phyloP scores from a whole-genome alignment of 2,329 filamentous ascomycete genomes.

The Plectosphaerella plurivora region DNA sequence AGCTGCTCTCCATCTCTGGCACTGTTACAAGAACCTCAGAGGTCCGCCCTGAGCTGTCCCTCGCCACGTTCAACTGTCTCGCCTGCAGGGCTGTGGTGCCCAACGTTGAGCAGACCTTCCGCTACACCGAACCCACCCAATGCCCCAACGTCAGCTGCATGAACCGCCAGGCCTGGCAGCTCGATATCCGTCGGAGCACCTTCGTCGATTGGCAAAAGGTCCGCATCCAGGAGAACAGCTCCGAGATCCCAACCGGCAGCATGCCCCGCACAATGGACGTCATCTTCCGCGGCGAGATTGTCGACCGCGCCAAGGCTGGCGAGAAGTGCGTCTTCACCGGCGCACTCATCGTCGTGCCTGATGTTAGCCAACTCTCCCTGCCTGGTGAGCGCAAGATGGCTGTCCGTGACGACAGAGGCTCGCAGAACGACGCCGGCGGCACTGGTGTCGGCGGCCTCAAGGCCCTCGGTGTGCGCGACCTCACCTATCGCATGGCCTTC shows the following conservation, averaged over 20 bases:
- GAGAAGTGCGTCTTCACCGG: slow-evolving; percentile 99
- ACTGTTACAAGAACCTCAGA: slow-evolving; percentile 97
- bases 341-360: slow-evolving; percentile 91
- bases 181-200: slow-evolving; percentile 95
- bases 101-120: slow-evolving; percentile 95
- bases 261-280: slow-evolving; percentile 99
- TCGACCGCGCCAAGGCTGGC: slow-evolving; percentile 93
- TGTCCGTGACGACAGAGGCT: slow-evolving; percentile 74
- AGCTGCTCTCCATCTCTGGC: slow-evolving; percentile 90
- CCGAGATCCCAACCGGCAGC: slow-evolving; percentile 95
- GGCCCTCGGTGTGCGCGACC: slow-evolving; percentile 85
- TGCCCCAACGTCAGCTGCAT: slow-evolving; percentile 85
- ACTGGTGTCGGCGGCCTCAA: slow-evolving; percentile 85
- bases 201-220: slow-evolving; percentile 99
- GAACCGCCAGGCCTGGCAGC: slow-evolving; percentile 87
- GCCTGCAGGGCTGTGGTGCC: slow-evolving; percentile 78
- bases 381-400: slow-evolving; percentile 81
- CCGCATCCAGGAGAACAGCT: slow-evolving; percentile 95
- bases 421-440: slow-evolving; percentile 72
- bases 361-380: slow-evolving; percentile 90
- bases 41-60: slow-evolving; percentile 86
- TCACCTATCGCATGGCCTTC: slow-evolving; percentile 96
- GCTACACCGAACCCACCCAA: slow-evolving; percentile 94
- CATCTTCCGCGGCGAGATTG: slow-evolving; percentile 93
- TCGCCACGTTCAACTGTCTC: slow-evolving; percentile 91